phyloP scores from a whole-genome alignment of 345 rosid species.

The Gossypium ekmanianum region DNA sequence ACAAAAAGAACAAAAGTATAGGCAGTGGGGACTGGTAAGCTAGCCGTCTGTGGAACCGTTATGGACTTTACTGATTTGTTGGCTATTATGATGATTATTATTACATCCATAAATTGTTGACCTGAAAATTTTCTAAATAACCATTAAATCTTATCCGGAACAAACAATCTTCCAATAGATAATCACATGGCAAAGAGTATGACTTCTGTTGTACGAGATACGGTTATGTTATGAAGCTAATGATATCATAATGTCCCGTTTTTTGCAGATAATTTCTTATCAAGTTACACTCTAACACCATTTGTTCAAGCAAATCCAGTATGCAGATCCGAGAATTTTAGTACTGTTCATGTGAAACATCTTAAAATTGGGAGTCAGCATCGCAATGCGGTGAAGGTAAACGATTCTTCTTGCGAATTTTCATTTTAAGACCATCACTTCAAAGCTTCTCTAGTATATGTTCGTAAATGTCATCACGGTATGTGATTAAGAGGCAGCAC shows the following conservation, averaged over 20 bases:
- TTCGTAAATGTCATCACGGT: no score
- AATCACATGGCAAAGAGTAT: not conserved
- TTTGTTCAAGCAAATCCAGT: slow-evolving; percentile 20
- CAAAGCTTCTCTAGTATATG: not conserved
- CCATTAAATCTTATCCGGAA: not conserved
- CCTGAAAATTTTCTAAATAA: not conserved
- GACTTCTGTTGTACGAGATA: not conserved
- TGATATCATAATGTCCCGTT: not conserved
- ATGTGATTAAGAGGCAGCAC: not conserved
- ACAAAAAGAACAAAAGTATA: not conserved
- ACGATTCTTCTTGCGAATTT: not conserved
- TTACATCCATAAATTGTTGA: not conserved
- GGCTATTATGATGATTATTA: not conserved
- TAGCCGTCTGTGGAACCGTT: not conserved
- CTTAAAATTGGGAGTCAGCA: not conserved
- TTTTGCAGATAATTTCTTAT: slow-evolving; percentile 23
- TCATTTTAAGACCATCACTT: not conserved
- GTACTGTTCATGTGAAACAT: slow-evolving; percentile 14
- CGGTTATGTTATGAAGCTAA: not conserved
- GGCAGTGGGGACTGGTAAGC: not conserved
- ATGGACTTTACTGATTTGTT: slow-evolving; percentile 5
- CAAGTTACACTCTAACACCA: slow-evolving; percentile 16
- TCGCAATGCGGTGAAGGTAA: slow-evolving; percentile 28
- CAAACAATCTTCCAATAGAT: not conserved
- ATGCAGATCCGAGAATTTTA: slow-evolving; percentile 7